Evolutionary conservation across 768 basidiomycete species (phyloP), one percentile per base, ranked within the genome.

Genomic region (Tylopilus sp.): DNA sequence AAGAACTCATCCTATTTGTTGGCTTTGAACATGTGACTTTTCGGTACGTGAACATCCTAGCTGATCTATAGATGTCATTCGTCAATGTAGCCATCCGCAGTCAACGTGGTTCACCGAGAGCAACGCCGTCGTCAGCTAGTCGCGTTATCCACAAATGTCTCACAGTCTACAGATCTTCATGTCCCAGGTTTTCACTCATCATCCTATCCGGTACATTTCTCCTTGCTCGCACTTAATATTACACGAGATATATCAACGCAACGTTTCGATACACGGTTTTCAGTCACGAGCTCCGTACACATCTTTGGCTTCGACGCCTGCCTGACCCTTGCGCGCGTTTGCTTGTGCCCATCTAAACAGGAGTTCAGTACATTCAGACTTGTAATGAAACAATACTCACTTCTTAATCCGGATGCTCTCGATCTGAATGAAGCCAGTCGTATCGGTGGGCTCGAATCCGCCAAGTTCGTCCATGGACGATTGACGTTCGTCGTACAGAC

Each of bases 381-480:
- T 46, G 21, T 7, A 28, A 56, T 50, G 22, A 3, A 28, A 22
- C 6, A 19, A 2, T 40, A 74, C 86, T 6, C 68, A 96, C 86
- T 97, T 94, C 79, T 97, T 98, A 72, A 99, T 93, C 43, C 97
- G 85, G 72, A 99, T 98, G 29, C 92, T 92, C 71, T 97, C 92
- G 59, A 99, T 98, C 66, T 89, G 86, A 73, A 98, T 98, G 80
- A 98, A 98, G 5, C 95, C 95, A 45, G 89, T 83, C 31, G 94
- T 94, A 66, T 96, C 93, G 29, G 89, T 91, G 21, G 95, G 95
- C 74, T 96, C 92, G 73, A 99, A 98, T 38, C 95, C 96, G 55
- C 97, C 96, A 53, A 98, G 85, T 75, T 96, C 94, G 71, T 99
- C 97, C 97, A 99, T 98, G 50, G 94, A 97, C 11, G 92, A 92